Percentiles rank a stretch among this genome's conserved stretches.
Conservation (phyloP, 2,329 filamentous ascomycete species). For the Pseudogymnoascus pannorum region DNA sequence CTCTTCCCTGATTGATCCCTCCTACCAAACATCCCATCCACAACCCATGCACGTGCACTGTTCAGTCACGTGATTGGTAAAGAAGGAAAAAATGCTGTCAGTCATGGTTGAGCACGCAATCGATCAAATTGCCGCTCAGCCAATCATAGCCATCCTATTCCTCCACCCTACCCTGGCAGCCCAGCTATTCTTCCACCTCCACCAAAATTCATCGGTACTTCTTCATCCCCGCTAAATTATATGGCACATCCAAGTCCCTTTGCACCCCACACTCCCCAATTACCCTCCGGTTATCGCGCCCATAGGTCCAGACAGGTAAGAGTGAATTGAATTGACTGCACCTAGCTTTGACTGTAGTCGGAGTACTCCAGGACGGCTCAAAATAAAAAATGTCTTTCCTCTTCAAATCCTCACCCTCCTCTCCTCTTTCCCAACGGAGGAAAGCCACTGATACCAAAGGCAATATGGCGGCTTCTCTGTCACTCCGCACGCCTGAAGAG, state of each 20-base stretch:
- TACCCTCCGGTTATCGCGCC: constrained; percentile 8
- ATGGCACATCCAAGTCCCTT: not conserved
- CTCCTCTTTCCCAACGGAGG: constrained; percentile 20
- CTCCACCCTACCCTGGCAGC: constrained; percentile 7
- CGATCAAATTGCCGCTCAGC: constrained; percentile 1
- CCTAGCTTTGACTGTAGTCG: constrained; percentile 6
- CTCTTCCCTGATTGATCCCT: not conserved
- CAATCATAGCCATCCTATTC: not conserved
- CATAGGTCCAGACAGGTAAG: constrained; percentile 8
- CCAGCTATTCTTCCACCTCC: not conserved
- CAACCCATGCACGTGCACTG: no score
- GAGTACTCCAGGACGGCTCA: not conserved
- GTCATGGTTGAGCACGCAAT: constrained; percentile 9
- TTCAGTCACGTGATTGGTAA: not conserved
- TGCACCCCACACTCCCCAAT: not conserved
- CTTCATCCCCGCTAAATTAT: not conserved
- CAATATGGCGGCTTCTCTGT: constrained; percentile 37
- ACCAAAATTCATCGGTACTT: not conserved
- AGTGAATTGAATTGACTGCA: constrained; percentile 5
- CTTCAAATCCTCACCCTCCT: constrained; percentile 24
- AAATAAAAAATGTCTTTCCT: constrained; percentile 30
- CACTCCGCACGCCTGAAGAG: constrained; percentile 55
- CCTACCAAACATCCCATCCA: not conserved
- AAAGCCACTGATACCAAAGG: constrained; percentile 21
- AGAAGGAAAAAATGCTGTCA: not conserved